Conservation (phyloP, 2,329 filamentous ascomycete species). For the Calonectria fujianensis region DNA sequence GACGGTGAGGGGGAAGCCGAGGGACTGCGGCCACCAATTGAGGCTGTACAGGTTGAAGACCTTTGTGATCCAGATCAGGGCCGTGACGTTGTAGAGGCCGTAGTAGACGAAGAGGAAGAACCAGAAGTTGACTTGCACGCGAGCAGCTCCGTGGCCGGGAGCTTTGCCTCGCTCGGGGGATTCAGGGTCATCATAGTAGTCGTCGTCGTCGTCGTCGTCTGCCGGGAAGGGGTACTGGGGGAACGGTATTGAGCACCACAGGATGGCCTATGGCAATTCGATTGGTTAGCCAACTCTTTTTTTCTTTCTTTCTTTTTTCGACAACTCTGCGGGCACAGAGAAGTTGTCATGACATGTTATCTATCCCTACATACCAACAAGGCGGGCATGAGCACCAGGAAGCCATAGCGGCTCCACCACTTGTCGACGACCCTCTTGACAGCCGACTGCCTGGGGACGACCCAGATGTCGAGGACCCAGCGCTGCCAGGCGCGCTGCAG, state of each 20-base stretch:
- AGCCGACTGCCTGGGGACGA: conserved; percentile 75
- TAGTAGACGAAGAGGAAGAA: conserved; percentile 83
- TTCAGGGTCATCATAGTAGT: conserved; percentile 60
- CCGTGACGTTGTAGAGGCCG: conserved; percentile 80
- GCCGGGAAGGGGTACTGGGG: conserved; percentile 75
- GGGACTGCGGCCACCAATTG: conserved; percentile 81
- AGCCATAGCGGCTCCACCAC: conserved; percentile 79
- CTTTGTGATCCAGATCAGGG: conserved; percentile 82
- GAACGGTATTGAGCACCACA: conserved; percentile 80
- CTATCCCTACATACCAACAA: conserved; percentile 67
- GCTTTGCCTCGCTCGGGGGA: conserved; percentile 62
- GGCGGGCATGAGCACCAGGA: conserved; percentile 78
- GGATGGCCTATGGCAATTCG: conserved; percentile 69
- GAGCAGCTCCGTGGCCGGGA: conserved; percentile 78
- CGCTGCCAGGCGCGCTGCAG: conserved; percentile 61
- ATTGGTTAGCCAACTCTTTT: conserved; percentile 32
- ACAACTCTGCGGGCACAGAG: background rate
- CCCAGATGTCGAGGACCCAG: conserved; percentile 72
- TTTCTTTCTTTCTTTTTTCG: background rate
- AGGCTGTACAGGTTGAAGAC: conserved; percentile 82
- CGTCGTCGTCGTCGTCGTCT: conserved; percentile 63
- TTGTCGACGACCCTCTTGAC: conserved; percentile 75
- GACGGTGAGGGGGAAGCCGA: conserved; percentile 80
- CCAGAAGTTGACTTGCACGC: conserved; percentile 82
- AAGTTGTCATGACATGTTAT: background rate